Conservation (phyloP, 108 stramenopile species). For the Mediolabrus comicus region DNA sequence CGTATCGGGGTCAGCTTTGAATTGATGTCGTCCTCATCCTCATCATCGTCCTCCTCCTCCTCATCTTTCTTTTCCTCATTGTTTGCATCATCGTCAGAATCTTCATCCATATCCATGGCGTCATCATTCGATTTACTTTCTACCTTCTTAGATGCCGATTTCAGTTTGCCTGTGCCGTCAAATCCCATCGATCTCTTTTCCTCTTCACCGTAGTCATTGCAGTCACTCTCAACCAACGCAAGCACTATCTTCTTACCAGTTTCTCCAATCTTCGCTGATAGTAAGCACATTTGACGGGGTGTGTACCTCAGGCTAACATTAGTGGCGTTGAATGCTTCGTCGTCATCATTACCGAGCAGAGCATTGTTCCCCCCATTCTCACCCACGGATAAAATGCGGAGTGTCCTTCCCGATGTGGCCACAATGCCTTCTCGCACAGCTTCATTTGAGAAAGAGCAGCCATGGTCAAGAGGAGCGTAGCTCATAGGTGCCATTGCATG, state of each 20-base stretch:
- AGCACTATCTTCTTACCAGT: conserved; percentile 69
- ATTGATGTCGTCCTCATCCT: conserved; percentile 80
- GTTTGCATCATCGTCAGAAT: conserved; percentile 63
- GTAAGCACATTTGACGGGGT: conserved; percentile 88
- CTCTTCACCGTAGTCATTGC: conserved; percentile 85
- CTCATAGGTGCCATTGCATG: conserved; percentile 90
- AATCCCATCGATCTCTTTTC: conserved; percentile 80
- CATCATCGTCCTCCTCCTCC: conserved; percentile 77
- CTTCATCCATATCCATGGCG: conserved; percentile 77
- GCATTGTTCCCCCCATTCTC: conserved; percentile 41
- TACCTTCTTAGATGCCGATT: conserved; percentile 40
- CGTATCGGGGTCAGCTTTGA: conserved; percentile 77
- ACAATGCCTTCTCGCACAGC: conserved; percentile 94
- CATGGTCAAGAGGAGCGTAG: conserved; percentile 92
- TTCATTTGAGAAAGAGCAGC: conserved; percentile 88
- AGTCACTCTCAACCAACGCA: conserved; percentile 94
- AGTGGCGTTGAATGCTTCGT: conserved; percentile 91
- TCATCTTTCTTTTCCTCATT: conserved; percentile 56
- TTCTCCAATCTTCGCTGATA: conserved; percentile 45
- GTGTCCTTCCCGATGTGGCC: conserved; percentile 88
- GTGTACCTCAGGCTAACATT: conserved; percentile 89
- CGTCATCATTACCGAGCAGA: conserved; percentile 69
- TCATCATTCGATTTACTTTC: conserved; percentile 51
- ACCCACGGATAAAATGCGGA: conserved; percentile 92
- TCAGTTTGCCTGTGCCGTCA: conserved; percentile 58